Conservation (phyloP, 768 basidiomycete genomes). For the Calvatia gigantea region DNA sequence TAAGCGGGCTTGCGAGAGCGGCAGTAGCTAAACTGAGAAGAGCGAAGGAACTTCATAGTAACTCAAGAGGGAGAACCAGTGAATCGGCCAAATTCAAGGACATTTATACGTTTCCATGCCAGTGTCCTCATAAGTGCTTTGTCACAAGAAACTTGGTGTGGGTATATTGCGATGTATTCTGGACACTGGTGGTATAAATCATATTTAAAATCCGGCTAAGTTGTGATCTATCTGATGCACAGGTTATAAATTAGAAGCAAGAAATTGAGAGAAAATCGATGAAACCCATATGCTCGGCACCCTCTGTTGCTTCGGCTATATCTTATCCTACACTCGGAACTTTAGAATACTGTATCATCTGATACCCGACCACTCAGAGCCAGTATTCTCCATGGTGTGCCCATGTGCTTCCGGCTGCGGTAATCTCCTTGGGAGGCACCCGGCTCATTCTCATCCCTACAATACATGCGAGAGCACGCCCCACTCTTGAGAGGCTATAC, state of each 20-base stretch:
- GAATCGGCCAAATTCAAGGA: background rate
- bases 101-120: conserved; percentile 5
- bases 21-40: background rate
- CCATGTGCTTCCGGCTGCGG: background rate
- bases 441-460: too few relatives aligned
- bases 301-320: conserved; percentile 85
- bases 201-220: background rate
- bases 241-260: background rate
- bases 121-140: background rate
- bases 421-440: background rate
- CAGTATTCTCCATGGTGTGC: background rate
- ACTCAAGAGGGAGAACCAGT: background rate
- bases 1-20: background rate
- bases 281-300: background rate
- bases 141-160: background rate
- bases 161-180: background rate
- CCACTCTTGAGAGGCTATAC: background rate
- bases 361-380: background rate
- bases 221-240: background rate
- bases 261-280: background rate
- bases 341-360: background rate
- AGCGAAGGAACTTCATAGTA: background rate
- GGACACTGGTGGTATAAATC: background rate
- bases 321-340: conserved; percentile 69
- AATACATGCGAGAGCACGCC: too few relatives aligned